Percentiles rank a stretch among this genome's conserved stretches.
phyloP scores from a whole-genome alignment of 2,329 filamentous ascomycete genomes.

The Talaromyces albobiverticillius region DNA sequence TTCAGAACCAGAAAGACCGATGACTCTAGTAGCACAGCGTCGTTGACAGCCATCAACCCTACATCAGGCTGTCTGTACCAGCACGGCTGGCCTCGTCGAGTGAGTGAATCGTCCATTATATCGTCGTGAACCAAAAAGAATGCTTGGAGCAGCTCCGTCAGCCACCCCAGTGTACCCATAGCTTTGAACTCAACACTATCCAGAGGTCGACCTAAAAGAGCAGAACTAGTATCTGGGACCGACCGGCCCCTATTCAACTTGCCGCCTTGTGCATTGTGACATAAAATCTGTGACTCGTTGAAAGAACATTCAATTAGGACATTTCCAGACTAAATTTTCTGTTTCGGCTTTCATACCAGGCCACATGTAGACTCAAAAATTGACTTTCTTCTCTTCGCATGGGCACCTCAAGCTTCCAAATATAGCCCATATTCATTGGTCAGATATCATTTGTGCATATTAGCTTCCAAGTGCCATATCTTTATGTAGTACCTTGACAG shows the following conservation, averaged over 20 bases:
- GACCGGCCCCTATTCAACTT: not conserved
- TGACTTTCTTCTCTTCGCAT: no score
- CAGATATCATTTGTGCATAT: no score
- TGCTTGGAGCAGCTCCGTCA: not conserved
- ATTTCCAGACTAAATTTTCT: no score
- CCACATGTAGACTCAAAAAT: no score
- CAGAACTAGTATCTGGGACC: not conserved
- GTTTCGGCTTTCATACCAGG: no score
- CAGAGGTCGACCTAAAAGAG: not conserved
- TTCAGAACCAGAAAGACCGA: not conserved
- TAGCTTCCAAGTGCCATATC: no score
- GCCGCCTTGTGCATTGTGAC: not conserved
- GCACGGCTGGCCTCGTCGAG: not conserved
- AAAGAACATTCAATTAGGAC: no score
- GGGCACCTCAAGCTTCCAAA: no score
- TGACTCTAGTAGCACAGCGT: not conserved
- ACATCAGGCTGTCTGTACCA: not conserved
- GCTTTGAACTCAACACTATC: not conserved
- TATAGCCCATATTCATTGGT: no score
- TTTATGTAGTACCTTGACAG: no score
- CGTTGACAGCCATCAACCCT: not conserved
- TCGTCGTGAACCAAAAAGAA: not conserved
- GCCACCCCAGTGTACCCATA: not conserved
- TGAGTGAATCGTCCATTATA: not conserved
- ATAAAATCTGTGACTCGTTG: no score